Percentiles rank a stretch among this genome's conserved stretches.
Conservation (phyloP, 2,329 filamentous ascomycete genomes). For the Endocalyx cinctus region DNA sequence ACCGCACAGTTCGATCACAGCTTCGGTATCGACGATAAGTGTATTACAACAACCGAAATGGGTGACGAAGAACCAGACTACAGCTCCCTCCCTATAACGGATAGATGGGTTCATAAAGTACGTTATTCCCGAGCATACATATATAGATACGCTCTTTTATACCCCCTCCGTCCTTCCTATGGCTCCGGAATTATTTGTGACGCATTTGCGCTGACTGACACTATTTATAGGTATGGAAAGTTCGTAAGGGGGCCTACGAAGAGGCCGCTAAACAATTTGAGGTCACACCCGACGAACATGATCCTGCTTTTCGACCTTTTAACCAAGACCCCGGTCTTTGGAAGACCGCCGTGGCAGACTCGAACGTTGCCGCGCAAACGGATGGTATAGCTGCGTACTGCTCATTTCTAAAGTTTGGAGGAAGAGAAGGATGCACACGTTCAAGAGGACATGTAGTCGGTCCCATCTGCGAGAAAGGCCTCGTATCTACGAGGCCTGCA, state of each 20-base stretch:
- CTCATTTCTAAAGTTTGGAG: conserved; percentile 88
- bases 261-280: conserved; percentile 85
- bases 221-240: conserved; percentile 76
- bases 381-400: conserved; percentile 86
- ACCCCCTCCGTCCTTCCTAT: too few relatives aligned
- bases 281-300: conserved; percentile 75
- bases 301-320: conserved; percentile 83
- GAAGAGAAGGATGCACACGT: conserved; percentile 71
- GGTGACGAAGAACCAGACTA: conserved; percentile 81
- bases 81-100: conserved; percentile 69
- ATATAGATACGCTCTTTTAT: too few relatives aligned
- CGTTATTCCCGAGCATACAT: conserved; percentile 8
- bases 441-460: conserved; percentile 71
- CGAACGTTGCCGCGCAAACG: conserved; percentile 94
- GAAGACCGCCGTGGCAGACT: conserved; percentile 90
- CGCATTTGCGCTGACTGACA: too few relatives aligned
- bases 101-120: conserved; percentile 81
- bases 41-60: conserved; percentile 57
- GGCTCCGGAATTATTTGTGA: too few relatives aligned
- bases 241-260: conserved; percentile 91
- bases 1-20: too few relatives aligned
- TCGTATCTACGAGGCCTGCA: conserved; percentile 80
- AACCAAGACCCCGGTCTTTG: conserved; percentile 78
- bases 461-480: conserved; percentile 84
- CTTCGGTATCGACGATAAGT: too few relatives aligned